phyloP scores from a whole-genome alignment of 371 early-diverging fungal genomes.

The Rhizopus delemar region DNA sequence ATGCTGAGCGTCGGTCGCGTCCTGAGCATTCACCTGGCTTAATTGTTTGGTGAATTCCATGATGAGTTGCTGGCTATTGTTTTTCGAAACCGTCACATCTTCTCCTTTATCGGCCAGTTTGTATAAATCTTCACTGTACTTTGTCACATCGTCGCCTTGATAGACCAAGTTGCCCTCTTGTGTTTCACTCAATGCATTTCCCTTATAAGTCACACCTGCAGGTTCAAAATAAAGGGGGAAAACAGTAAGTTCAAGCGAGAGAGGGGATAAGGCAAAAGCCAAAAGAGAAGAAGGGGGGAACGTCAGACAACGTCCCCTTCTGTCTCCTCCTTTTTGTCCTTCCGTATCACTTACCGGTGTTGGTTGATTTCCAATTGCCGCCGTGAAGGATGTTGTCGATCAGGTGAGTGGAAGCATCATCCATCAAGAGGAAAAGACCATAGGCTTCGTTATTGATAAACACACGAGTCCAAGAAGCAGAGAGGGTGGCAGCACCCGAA shows the following conservation, averaged over 20 bases:
- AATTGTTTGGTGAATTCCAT: constrained; percentile 34
- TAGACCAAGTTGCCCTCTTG: constrained; percentile 42
- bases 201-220: constrained; percentile 44
- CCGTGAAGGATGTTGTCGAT: constrained; percentile 44
- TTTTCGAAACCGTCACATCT: constrained; percentile 19
- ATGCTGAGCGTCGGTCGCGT: constrained; percentile 40
- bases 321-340: neutral
- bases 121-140: constrained; percentile 43
- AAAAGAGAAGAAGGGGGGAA: neutral
- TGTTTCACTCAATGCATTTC: constrained; percentile 33
- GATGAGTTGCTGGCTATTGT: constrained; percentile 24
- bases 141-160: constrained; percentile 40
- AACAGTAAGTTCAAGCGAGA: constrained; percentile 11
- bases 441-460: constrained; percentile 53
- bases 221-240: no score
- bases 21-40: constrained; percentile 28
- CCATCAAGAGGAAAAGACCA: constrained; percentile 59
- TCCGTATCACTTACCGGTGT: constrained; percentile 25
- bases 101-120: constrained; percentile 42
- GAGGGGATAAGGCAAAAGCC: constrained; percentile 2
- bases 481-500: constrained; percentile 54
- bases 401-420: constrained; percentile 53
- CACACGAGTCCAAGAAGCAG: constrained; percentile 51
- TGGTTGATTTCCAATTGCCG: constrained; percentile 29
- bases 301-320: neutral